phyloP scores from a whole-genome alignment of 2,329 filamentous ascomycete genomes.

The Atkinsonella texensis region DNA sequence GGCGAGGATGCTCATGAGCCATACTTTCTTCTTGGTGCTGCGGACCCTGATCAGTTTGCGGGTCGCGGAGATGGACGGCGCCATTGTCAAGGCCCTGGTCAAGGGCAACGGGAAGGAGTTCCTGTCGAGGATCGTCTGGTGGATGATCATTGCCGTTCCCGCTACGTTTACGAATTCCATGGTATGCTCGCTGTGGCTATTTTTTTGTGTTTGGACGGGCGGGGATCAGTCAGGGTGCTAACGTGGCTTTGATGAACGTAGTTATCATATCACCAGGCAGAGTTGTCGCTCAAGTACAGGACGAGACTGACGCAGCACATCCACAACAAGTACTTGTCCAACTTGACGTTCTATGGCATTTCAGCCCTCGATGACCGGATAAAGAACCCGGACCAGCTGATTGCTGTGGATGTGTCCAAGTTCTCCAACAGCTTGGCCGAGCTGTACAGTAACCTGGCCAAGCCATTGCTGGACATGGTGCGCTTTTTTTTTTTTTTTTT shows the following conservation, averaged over 20 bases:
- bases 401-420: slow-evolving; percentile 90
- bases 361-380: slow-evolving; percentile 93
- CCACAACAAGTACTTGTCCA: slow-evolving; percentile 90
- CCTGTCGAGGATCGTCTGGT: slow-evolving; percentile 79
- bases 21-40: slow-evolving; percentile 85
- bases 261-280: slow-evolving; percentile 94
- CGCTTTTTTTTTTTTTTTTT: slow-evolving; percentile 11
- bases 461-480: slow-evolving; percentile 87
- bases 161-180: slow-evolving; percentile 98
- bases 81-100: slow-evolving; percentile 82
- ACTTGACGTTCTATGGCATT: slow-evolving; percentile 95
- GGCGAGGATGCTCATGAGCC: slow-evolving; percentile 71
- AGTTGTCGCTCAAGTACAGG: slow-evolving; percentile 83
- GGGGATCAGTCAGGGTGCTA: neutral
- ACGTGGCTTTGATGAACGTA: slow-evolving; percentile 22
- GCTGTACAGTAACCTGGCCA: slow-evolving; percentile 91
- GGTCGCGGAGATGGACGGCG: slow-evolving; percentile 90
- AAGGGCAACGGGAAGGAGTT: slow-evolving; percentile 88
- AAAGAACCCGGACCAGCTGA: slow-evolving; percentile 96
- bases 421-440: slow-evolving; percentile 94
- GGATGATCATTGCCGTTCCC: slow-evolving; percentile 94
- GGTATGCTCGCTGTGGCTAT: slow-evolving; percentile 38
- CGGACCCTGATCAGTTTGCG: slow-evolving; percentile 88
- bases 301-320: slow-evolving; percentile 89
- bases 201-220: neutral